phyloP scores from a whole-genome alignment of 2,329 filamentous ascomycete species.

The Dothideomycetes sp. region DNA sequence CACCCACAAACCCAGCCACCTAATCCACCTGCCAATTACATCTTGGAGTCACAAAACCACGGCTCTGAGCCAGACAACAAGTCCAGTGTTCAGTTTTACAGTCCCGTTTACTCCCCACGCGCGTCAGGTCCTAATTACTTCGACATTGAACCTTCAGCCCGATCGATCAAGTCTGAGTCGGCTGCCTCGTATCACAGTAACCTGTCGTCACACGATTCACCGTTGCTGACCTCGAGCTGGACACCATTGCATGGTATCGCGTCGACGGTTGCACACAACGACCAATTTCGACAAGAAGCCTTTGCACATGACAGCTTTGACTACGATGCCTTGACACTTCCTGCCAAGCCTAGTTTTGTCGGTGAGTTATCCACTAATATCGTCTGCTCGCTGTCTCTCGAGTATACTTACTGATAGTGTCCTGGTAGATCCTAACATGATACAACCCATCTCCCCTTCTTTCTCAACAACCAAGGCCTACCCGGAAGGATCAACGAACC shows the following conservation, averaged over 20 bases:
- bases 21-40: slow-evolving; percentile 3
- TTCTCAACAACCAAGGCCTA: slow-evolving; percentile 35
- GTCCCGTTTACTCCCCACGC: slow-evolving; percentile 34
- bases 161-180: slow-evolving; percentile 42
- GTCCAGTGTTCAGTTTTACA: slow-evolving; percentile 17
- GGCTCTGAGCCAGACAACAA: slow-evolving; percentile 2
- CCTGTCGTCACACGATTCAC: no score
- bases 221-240: no score
- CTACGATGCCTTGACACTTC: slow-evolving; percentile 39
- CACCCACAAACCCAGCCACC: background rate
- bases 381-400: slow-evolving; percentile 31
- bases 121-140: slow-evolving; percentile 38
- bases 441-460: slow-evolving; percentile 42
- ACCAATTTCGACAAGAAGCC: slow-evolving; percentile 43
- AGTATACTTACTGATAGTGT: background rate
- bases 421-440: slow-evolving; percentile 47
- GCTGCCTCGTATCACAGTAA: no score
- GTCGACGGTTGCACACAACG: slow-evolving; percentile 53
- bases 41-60: slow-evolving; percentile 3
- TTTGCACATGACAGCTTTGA: slow-evolving; percentile 49
- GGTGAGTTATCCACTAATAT: slow-evolving; percentile 40
- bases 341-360: slow-evolving; percentile 39
- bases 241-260: slow-evolving; percentile 47
- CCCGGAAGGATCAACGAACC: slow-evolving; percentile 31
- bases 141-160: slow-evolving; percentile 35